phyloP scores from a whole-genome alignment of 768 basidiomycete species.

The Mrakia blollopis region DNA sequence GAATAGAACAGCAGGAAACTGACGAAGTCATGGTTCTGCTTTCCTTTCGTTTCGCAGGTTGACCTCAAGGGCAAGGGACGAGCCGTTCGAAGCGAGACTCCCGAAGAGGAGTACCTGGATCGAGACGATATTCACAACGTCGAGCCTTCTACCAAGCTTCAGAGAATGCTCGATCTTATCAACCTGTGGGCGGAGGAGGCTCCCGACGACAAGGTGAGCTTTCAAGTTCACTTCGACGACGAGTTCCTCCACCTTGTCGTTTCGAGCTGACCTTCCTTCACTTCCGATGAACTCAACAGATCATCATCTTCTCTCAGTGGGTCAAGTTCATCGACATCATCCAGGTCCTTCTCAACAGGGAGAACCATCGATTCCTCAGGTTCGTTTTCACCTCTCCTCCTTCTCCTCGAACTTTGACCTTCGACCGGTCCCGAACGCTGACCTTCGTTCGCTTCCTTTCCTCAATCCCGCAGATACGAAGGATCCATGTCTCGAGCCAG shows the following conservation, averaged over 20 bases:
- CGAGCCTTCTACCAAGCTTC: slow-evolving; percentile 32
- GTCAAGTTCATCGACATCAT: slow-evolving; percentile 60
- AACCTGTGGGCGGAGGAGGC: slow-evolving; percentile 42
- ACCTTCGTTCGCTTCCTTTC: not conserved
- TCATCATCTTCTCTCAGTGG: slow-evolving; percentile 67
- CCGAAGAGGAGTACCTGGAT: slow-evolving; percentile 35
- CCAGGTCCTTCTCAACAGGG: slow-evolving; percentile 56
- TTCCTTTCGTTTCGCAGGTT: not conserved
- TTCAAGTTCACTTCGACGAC: not conserved
- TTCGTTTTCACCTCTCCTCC: not conserved
- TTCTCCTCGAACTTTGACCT: not conserved
- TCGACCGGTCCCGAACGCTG: not conserved
- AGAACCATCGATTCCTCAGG: slow-evolving; percentile 32
- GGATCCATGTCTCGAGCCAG: slow-evolving; percentile 43
- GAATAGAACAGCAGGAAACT: no score
- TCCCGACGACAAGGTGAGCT: slow-evolving; percentile 45
- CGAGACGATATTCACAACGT: slow-evolving; percentile 7
- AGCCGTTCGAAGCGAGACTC: slow-evolving; percentile 31
- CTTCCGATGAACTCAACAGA: not conserved
- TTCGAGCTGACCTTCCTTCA: not conserved
- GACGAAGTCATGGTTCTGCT: not conserved
- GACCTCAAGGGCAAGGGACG: slow-evolving; percentile 23
- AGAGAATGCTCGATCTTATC: slow-evolving; percentile 31
- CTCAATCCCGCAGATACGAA: slow-evolving; percentile 38
- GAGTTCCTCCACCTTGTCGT: not conserved